Percentiles rank a stretch among this genome's conserved stretches.
These are phyloP conservation scores for Dendrobium chrysotoxum DNA, from an alignment of 106 monocot species.

Conservation along the genomic window DNA sequence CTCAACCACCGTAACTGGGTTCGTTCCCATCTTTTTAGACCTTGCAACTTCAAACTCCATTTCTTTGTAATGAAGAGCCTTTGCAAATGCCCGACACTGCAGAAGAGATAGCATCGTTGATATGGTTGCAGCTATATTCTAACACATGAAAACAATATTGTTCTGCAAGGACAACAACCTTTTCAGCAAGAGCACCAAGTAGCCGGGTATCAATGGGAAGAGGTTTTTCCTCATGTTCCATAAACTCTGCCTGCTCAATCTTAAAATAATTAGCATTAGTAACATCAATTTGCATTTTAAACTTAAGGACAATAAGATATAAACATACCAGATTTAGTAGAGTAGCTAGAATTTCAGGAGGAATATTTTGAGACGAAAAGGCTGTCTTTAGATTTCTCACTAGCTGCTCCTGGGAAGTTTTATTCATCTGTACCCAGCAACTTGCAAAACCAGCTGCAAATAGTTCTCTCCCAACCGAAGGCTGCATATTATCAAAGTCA, in stretches of 20 bases:
- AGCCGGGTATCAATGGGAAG: conserved; percentile 99
- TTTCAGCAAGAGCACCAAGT: conserved; percentile 98
- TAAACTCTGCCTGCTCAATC: conserved; percentile 87
- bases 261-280: conserved; percentile 5
- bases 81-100: conserved; percentile 97
- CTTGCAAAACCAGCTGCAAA: conserved; percentile 99
- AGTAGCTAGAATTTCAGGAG: conserved; percentile 97
- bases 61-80: conserved; percentile 99
- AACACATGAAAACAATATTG: conserved; percentile 1
- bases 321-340: conserved; percentile 73
- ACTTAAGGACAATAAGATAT: neutral
- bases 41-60: conserved; percentile 98
- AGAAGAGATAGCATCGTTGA: conserved; percentile 3
- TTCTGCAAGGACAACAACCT: conserved; percentile 32
- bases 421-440: conserved; percentile 97
- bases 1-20: conserved; percentile 95
- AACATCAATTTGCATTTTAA: neutral
- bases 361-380: conserved; percentile 94
- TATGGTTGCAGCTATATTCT: neutral
- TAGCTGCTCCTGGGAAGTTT: conserved; percentile 81
- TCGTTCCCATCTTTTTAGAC: conserved; percentile 91
- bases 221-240: conserved; percentile 98
- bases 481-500: conserved; percentile 49
- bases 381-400: conserved; percentile 95
- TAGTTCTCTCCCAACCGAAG: conserved; percentile 93